Percentiles rank a stretch among this genome's conserved stretches.
phyloP scores from a whole-genome alignment of 768 basidiomycete species.

The Lactarius deliciosus region DNA sequence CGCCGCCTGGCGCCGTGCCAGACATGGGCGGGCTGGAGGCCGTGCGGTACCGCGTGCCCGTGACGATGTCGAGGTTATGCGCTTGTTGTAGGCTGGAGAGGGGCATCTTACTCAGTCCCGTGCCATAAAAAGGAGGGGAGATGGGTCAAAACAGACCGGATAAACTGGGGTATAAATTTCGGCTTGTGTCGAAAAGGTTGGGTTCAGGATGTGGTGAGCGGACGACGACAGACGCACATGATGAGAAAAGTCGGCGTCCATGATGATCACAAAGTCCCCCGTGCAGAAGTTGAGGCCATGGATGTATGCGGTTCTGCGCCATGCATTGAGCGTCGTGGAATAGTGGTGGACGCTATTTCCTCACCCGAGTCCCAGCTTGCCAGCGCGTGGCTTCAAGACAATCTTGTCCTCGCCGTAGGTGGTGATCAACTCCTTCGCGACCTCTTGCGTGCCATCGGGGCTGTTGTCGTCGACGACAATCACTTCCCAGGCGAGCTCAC shows the following conservation, averaged over 20 bases:
- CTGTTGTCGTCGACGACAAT: slow-evolving; percentile 91
- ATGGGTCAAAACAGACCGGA: slow-evolving; percentile 49
- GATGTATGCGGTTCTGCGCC: slow-evolving; percentile 80
- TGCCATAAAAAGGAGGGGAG: neutral
- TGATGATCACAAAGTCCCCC: slow-evolving; percentile 93
- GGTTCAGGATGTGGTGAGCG: neutral
- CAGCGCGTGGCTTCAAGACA: slow-evolving; percentile 83
- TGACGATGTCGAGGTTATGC: slow-evolving; percentile 91
- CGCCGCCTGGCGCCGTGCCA: slow-evolving; percentile 74
- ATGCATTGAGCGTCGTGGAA: neutral
- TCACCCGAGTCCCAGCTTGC: slow-evolving; percentile 89
- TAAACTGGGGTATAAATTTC: slow-evolving; percentile 93
- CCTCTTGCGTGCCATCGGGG: slow-evolving; percentile 90
- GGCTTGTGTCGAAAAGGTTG: slow-evolving; percentile 51
- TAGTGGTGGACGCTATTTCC: neutral
- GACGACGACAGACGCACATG: slow-evolving; percentile 55
- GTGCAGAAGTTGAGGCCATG: slow-evolving; percentile 87
- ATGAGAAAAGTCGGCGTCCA: slow-evolving; percentile 97
- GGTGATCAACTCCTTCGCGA: slow-evolving; percentile 73
- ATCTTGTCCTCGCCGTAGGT: slow-evolving; percentile 86
- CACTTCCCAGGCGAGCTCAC: slow-evolving; percentile 80
- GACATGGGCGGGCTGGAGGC: slow-evolving; percentile 54
- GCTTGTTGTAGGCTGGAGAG: slow-evolving; percentile 70
- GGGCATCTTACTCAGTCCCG: slow-evolving; percentile 9
- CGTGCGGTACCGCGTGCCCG: slow-evolving; percentile 83